Percentiles rank a stretch among this genome's conserved stretches.
Conservation (phyloP, 2,329 filamentous ascomycete genomes). For the Drechslerella dactyloides region DNA sequence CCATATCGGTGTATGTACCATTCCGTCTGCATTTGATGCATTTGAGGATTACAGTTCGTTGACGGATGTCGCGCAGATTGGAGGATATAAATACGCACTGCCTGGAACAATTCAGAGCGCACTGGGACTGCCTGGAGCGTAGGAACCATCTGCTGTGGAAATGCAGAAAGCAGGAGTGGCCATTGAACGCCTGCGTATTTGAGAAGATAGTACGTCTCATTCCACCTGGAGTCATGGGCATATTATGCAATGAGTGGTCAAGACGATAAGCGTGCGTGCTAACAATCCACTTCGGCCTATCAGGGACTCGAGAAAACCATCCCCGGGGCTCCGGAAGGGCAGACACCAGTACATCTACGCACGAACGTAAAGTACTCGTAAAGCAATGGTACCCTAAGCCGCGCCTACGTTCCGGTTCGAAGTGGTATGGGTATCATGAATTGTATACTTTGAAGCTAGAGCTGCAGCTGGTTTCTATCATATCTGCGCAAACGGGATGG, state of each 20-base stretch:
- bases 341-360: constrained; percentile 73
- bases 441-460: neutral
- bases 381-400: neutral
- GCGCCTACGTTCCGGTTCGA: no score
- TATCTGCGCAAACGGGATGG: no score
- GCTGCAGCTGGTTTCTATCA: no score
- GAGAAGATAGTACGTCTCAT: constrained; percentile 80
- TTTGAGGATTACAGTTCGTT: constrained; percentile 8
- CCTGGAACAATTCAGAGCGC: constrained; percentile 84
- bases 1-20: constrained; percentile 81
- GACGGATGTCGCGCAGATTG: constrained; percentile 65
- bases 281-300: constrained; percentile 16
- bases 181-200: constrained; percentile 92
- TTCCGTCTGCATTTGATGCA: neutral
- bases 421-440: no score
- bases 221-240: neutral
- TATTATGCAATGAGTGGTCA: constrained; percentile 25
- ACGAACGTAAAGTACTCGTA: constrained; percentile 41
- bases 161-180: constrained; percentile 85
- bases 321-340: constrained; percentile 73
- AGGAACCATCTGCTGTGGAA: constrained; percentile 99
- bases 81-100: constrained; percentile 97
- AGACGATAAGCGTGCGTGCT: constrained; percentile 1
- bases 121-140: constrained; percentile 95
- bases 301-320: constrained; percentile 83